Conservation (phyloP, 2,329 filamentous ascomycete genomes). For the Pseudopithomyces maydicus region DNA sequence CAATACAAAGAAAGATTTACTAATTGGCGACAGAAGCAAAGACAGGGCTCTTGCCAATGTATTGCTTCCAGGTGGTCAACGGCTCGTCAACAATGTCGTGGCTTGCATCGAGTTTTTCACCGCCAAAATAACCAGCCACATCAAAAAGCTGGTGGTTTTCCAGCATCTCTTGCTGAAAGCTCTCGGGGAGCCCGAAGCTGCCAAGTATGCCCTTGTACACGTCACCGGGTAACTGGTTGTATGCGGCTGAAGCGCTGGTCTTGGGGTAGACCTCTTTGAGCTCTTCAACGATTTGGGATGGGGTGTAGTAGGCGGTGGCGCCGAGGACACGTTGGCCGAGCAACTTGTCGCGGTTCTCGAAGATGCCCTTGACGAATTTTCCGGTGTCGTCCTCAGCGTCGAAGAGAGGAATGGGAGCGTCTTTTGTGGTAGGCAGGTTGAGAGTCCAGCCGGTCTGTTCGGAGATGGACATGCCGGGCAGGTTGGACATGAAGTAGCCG, state of each 20-base stretch:
- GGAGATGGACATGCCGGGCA: slow-evolving; percentile 6
- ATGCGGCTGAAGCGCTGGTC: slow-evolving; percentile 5
- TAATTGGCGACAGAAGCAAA: slow-evolving; percentile 5
- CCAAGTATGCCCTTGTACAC: slow-evolving; percentile 7
- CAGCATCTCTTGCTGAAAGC: slow-evolving; percentile 4
- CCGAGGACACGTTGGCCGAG: slow-evolving; percentile 6
- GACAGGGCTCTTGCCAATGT: slow-evolving; percentile 6
- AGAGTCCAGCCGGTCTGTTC: slow-evolving; percentile 8
- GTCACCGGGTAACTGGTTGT: slow-evolving; percentile 7
- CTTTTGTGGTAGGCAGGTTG: slow-evolving; percentile 7
- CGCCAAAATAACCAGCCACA: slow-evolving; percentile 10
- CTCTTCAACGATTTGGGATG: slow-evolving; percentile 1
- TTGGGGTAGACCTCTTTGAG: slow-evolving; percentile 7
- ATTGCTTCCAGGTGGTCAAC: slow-evolving; percentile 12
- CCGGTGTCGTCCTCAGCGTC: slow-evolving; percentile 8
- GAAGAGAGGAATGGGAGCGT: slow-evolving; percentile 12
- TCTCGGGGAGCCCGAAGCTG: slow-evolving; percentile 4
- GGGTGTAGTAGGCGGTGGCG: slow-evolving; percentile 7
- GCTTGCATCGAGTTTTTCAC: slow-evolving; percentile 9
- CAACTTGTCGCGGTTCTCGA: slow-evolving; percentile 7
- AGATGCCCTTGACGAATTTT: slow-evolving; percentile 8
- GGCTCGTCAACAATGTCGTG: slow-evolving; percentile 11
- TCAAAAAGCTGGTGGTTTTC: slow-evolving; percentile 11
- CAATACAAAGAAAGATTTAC: not conserved
- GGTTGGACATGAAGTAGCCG: slow-evolving; percentile 56